These are phyloP conservation scores for Calonectria pteridis DNA, from an alignment of 2,329 filamentous ascomycete species.

Conservation along the genomic window DNA sequence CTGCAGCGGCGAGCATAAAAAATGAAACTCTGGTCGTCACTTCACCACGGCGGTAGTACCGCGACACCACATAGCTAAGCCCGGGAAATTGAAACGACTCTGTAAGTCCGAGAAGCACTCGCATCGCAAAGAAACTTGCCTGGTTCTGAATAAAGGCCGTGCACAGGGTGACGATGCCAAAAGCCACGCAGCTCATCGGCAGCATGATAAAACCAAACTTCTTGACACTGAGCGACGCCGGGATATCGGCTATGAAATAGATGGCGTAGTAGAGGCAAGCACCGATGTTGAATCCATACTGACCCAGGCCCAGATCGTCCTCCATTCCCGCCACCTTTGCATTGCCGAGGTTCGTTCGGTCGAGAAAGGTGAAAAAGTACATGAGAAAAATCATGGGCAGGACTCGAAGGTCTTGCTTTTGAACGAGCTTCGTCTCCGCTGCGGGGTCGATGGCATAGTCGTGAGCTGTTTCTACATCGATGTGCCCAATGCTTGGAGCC, in stretches of 20 bases:
- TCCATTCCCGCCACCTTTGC: conserved; percentile 55
- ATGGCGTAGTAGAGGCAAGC: conserved; percentile 70
- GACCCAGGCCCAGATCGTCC: conserved; percentile 60
- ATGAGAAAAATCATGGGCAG: not conserved
- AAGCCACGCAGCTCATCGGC: conserved; percentile 55
- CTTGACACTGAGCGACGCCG: conserved; percentile 67
- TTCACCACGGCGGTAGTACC: conserved; percentile 69
- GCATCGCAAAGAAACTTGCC: conserved; percentile 58
- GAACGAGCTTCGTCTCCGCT: conserved; percentile 1
- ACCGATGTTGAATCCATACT: conserved; percentile 66
- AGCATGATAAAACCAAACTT: conserved; percentile 63
- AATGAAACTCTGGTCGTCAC: conserved; percentile 68
- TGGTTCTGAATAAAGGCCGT: conserved; percentile 66
- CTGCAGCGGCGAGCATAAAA: conserved; percentile 64
- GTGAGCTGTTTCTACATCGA: not conserved
- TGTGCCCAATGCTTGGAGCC: conserved; percentile 45
- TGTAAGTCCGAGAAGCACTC: conserved; percentile 65
- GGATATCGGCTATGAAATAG: conserved; percentile 69
- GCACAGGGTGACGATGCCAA: conserved; percentile 66
- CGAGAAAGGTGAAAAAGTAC: conserved; percentile 40
- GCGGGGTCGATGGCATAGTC: conserved; percentile 27
- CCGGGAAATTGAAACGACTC: conserved; percentile 71
- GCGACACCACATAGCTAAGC: conserved; percentile 67
- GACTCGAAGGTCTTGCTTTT: conserved; percentile 4
- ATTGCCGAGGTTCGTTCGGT: conserved; percentile 51